Percentiles rank a stretch among this genome's conserved stretches.
phyloP scores from a whole-genome alignment of 192 early-diverging fungal genomes.

The Diversispora epigaea region DNA sequence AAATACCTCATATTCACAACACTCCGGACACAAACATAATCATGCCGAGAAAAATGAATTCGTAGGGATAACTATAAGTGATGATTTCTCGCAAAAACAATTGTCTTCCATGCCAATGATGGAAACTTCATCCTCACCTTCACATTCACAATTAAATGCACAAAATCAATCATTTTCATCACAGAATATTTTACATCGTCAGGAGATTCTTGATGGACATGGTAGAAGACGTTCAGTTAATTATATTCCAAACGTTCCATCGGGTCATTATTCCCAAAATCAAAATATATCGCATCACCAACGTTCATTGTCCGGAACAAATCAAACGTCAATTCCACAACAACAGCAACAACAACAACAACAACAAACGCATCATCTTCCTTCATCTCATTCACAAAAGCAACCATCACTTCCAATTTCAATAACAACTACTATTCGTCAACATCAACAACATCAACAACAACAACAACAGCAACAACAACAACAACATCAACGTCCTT shows the following conservation, averaged over 20 bases:
- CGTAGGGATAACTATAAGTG: slow-evolving; percentile 31
- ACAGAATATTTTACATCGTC: not conserved
- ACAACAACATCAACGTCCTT: slow-evolving; percentile 5
- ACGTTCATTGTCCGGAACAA: not conserved
- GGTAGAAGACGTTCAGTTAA: slow-evolving; percentile 17
- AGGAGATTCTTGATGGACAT: not conserved
- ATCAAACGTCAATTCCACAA: not conserved
- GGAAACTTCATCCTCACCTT: slow-evolving; percentile 1
- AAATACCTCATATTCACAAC: slow-evolving; percentile 8
- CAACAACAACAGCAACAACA: not conserved
- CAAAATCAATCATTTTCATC: not conserved
- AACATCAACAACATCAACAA: not conserved
- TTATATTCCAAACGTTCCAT: slow-evolving; percentile 5
- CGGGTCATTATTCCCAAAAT: slow-evolving; percentile 12
- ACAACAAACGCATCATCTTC: slow-evolving; percentile 7
- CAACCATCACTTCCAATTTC: not conserved
- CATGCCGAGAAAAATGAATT: slow-evolving; percentile 20
- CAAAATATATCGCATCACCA: slow-evolving; percentile 13
- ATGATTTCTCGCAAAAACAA: slow-evolving; percentile 28
- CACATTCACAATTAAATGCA: not conserved
- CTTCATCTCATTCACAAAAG: slow-evolving; percentile 8
- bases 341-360: not conserved
- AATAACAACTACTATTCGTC: not conserved
- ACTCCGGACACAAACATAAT: not conserved
- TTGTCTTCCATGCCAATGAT: not conserved